Conservation (phyloP, 768 basidiomycete species). For the Tricholoma furcatifolium region DNA sequence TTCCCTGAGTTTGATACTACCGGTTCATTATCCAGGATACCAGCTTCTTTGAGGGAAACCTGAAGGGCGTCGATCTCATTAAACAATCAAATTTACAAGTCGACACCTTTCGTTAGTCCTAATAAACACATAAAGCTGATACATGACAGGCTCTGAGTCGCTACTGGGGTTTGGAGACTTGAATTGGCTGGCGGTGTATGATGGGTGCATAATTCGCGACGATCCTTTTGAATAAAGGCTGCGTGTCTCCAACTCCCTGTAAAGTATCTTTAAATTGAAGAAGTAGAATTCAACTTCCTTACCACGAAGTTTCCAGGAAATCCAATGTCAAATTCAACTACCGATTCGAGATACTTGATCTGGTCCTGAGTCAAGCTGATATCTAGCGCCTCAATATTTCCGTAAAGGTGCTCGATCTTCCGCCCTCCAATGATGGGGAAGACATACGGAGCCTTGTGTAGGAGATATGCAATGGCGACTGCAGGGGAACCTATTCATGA, state of each 20-base stretch:
- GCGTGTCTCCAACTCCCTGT: constrained; percentile 1
- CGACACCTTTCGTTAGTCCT: no score
- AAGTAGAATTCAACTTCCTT: constrained; percentile 7
- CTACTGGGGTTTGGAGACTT: neutral
- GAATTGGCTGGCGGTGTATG: neutral
- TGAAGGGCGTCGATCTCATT: no score
- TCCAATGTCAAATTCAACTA: constrained; percentile 43
- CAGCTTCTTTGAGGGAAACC: no score
- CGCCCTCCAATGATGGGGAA: constrained; percentile 53
- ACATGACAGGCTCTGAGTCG: neutral
- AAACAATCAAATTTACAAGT: no score
- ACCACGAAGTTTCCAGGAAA: constrained; percentile 40
- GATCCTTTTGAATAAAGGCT: neutral
- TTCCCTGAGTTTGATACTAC: no score
- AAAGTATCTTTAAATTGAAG: neutral
- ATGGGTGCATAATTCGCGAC: neutral
- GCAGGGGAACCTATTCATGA: neutral
- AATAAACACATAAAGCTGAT: no score
- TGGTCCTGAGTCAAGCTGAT: constrained; percentile 45
- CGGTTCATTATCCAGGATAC: no score
- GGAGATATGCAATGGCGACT: constrained; percentile 55
- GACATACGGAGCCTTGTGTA: constrained; percentile 52
- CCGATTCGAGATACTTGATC: constrained; percentile 42
- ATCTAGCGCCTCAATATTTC: constrained; percentile 50
- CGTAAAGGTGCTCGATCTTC: constrained; percentile 49